Conservation (phyloP, 2,329 filamentous ascomycete genomes). For the Blastomyces silverae region DNA sequence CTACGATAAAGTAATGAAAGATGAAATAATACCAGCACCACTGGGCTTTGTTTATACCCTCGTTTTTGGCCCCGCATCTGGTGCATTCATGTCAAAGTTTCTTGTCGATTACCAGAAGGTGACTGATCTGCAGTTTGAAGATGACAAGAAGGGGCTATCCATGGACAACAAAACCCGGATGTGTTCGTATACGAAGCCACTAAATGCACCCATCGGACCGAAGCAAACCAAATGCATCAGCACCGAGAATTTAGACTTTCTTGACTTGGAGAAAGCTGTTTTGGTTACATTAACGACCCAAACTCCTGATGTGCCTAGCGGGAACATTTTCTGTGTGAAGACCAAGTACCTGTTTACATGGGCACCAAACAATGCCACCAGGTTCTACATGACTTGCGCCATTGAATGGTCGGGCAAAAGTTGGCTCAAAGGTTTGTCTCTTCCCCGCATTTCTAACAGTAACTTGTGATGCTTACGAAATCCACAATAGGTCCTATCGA, state of each 20-base stretch:
- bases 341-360: constrained; percentile 93
- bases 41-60: constrained; percentile 85
- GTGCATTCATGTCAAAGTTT: constrained; percentile 78
- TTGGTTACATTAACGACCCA: constrained; percentile 76
- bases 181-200: constrained; percentile 86
- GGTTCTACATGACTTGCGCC: constrained; percentile 77
- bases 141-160: constrained; percentile 69
- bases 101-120: constrained; percentile 83
- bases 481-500: constrained; percentile 71
- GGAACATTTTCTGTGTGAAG: constrained; percentile 84
- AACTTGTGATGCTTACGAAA: constrained; percentile 27
- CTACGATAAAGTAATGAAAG: constrained; percentile 76
- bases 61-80: constrained; percentile 75
- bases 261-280: constrained; percentile 82
- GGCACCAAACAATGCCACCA: constrained; percentile 78
- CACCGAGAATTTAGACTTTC: constrained; percentile 70
- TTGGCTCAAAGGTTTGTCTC: constrained; percentile 77
- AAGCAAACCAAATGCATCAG: constrained; percentile 93
- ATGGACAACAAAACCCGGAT: constrained; percentile 66
- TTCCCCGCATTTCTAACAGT: background rate
- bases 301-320: constrained; percentile 90
- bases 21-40: constrained; percentile 79
- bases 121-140: constrained; percentile 73
- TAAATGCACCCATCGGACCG: constrained; percentile 76
- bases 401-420: constrained; percentile 98